Conservation (phyloP, 257 asterid genomes). For the Vinca minor region DNA sequence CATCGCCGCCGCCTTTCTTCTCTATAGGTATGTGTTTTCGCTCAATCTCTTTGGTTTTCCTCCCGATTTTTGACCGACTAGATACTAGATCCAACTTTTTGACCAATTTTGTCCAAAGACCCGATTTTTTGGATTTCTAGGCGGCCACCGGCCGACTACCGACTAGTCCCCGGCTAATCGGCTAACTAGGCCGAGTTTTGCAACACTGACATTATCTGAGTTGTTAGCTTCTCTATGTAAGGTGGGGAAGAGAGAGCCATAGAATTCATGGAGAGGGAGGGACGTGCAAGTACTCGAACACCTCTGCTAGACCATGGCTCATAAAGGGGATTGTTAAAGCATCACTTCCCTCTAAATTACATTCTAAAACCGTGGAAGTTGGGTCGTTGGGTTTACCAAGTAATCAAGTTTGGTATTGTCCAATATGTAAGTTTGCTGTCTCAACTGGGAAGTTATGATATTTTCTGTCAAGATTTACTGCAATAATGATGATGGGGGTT, state of each 20-base stretch:
- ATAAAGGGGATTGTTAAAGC: slow-evolving; percentile 76
- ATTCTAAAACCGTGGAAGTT: slow-evolving; percentile 87
- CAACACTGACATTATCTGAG: no score
- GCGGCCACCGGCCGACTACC: no score
- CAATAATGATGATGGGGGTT: slow-evolving; percentile 9
- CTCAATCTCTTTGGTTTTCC: no score
- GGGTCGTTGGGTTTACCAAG: slow-evolving; percentile 86
- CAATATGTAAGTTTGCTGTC: slow-evolving; percentile 73
- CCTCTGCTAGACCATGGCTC: slow-evolving; percentile 69
- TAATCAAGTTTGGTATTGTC: slow-evolving; percentile 90
- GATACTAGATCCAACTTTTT: no score
- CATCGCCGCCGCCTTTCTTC: no score
- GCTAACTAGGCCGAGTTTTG: no score
- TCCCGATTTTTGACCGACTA: no score
- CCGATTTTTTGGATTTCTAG: no score
- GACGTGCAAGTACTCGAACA: slow-evolving; percentile 57
- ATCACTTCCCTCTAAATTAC: slow-evolving; percentile 77
- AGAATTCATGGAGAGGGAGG: slow-evolving; percentile 87
- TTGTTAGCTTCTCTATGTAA: slow-evolving; percentile 10
- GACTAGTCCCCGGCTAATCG: no score
- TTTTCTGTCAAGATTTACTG: slow-evolving; percentile 12
- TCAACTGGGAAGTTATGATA: background rate
- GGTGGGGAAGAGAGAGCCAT: slow-evolving; percentile 79
- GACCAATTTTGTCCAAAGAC: no score
- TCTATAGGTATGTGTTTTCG: no score